Percentiles rank a stretch among this genome's conserved stretches.
These are phyloP conservation scores for Ustilago lituana DNA, from an alignment of 1,284 basidiomycete genomes.

Conservation along the genomic window DNA sequence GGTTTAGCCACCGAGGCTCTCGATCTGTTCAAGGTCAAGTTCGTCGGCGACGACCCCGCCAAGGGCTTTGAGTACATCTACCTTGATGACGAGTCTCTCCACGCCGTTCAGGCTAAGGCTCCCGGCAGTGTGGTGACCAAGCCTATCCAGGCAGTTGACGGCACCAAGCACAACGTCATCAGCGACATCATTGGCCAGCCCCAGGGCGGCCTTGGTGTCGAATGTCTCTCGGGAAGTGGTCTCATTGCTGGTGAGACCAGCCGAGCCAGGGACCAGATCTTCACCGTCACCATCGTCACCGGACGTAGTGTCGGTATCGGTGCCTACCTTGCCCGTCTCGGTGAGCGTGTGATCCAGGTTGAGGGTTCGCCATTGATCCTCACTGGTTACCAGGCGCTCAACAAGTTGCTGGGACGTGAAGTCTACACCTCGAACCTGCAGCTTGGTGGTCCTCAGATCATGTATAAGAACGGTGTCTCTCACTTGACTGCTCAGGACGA, in stretches of 20 bases:
- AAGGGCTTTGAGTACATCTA: conserved; percentile 98
- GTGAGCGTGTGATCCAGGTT: conserved; percentile 97
- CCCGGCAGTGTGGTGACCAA: conserved; percentile 79
- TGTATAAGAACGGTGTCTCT: conserved; percentile 79
- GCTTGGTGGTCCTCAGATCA: conserved; percentile 88
- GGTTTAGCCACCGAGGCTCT: conserved; percentile 94
- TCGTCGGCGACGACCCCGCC: conserved; percentile 84
- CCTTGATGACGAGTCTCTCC: conserved; percentile 71
- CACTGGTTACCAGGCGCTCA: conserved; percentile 94
- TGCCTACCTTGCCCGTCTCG: conserved; percentile 96
- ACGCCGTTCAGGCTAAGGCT: conserved; percentile 72
- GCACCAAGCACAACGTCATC: conserved; percentile 89
- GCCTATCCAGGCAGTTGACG: conserved; percentile 81
- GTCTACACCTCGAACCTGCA: conserved; percentile 99
- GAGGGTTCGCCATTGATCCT: conserved; percentile 99
- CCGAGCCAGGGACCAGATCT: conserved; percentile 97
- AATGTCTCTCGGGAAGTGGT: conserved; percentile 93
- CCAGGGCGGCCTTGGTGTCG: conserved; percentile 97
- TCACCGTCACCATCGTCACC: conserved; percentile 98
- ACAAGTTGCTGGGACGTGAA: conserved; percentile 98
- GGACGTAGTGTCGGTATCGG: conserved; percentile 99
- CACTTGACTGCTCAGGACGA: conserved; percentile 94
- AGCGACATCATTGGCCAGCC: conserved; percentile 90
- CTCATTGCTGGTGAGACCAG: conserved; percentile 99
- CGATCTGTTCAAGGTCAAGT: conserved; percentile 88